Conservation (phyloP, 1,139 yeast species). For the Pneumocystis murina region DNA sequence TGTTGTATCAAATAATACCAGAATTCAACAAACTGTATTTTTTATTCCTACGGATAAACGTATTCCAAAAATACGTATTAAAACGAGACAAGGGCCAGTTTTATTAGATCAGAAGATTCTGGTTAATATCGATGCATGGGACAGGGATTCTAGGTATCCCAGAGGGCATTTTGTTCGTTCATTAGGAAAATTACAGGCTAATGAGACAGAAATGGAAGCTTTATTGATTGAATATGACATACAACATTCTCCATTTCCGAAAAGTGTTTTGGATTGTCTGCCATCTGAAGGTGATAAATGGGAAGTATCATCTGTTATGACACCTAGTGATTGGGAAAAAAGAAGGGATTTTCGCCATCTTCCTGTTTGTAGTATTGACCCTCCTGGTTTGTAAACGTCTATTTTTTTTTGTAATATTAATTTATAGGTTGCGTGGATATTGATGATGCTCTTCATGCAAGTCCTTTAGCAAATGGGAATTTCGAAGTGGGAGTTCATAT, state of each 20-base stretch:
- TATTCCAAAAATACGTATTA: constrained; percentile 72
- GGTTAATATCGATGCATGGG: constrained; percentile 87
- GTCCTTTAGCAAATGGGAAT: constrained; percentile 72
- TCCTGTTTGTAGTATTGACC: constrained; percentile 89
- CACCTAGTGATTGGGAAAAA: constrained; percentile 44
- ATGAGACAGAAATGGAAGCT: constrained; percentile 94
- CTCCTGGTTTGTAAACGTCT: constrained; percentile 40
- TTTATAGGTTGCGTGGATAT: constrained; percentile 66
- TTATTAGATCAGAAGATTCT: constrained; percentile 79
- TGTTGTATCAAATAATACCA: constrained; percentile 15
- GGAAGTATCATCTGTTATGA: constrained; percentile 53
- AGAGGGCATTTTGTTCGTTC: constrained; percentile 88
- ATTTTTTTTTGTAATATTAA: background rate
- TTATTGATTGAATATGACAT: constrained; percentile 86
- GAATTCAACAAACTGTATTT: constrained; percentile 60
- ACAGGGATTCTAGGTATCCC: constrained; percentile 66
- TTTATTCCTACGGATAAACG: constrained; percentile 80
- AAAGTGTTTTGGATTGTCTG: constrained; percentile 77
- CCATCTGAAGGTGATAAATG: constrained; percentile 89
- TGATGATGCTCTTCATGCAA: constrained; percentile 94
- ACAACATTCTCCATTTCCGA: constrained; percentile 89
- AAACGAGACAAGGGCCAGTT: constrained; percentile 73
- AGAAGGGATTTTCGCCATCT: constrained; percentile 79
- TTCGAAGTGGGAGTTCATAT: constrained; percentile 97
- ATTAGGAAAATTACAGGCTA: constrained; percentile 79